Base-by-base conservation (phyloP, 2,329 filamentous ascomycete species). In the Fusarium nurragi region DNA sequence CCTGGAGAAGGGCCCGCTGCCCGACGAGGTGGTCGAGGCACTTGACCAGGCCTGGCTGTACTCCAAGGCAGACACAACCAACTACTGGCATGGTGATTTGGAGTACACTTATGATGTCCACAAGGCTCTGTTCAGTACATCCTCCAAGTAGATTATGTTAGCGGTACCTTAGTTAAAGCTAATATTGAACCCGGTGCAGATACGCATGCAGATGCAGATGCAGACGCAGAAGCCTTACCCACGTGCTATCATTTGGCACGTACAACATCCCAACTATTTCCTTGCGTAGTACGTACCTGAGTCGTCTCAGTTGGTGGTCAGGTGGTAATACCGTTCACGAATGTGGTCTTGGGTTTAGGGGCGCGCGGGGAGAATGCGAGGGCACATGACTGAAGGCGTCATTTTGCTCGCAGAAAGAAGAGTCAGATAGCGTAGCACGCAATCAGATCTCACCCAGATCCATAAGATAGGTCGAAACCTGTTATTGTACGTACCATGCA, bases 31-130 rank as follows among this genome's bases (percentile, higher is more conserved):
- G 16, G 84, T 96, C 11, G 77, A 88, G 73, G 88, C 86, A 13
- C 79, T 97, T 56, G 92, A 97, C 68, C 80, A 91, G 76, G 92
- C 91, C 5, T 97, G 93, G 93, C 65, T 82, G 69, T 80, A 90
- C n/a, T 80, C 85, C 13, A 94, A 93, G 79, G 74, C 77, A 3
- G 83, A 86, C 30, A 79, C 81, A 11, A 63, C 79, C 10, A 78
- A 79, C 46, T 87, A 86, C 69, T 87, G 83, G 83, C 84, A 86
- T 67, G 78, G 81, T 51, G 87, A 90, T 46, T 75, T 91, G 51
- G 83, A 85, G 74, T 92, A 92, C 69, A 84, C 81, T 14, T 92
- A 91, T 69, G 81, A 92, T 71, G 87, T 88, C 8, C 77, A 82
- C 68, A 79, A 86, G 75, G 86, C 82, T 14, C 70, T 91, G 52